Evolutionary conservation across 768 basidiomycete species (phyloP).

Genomic region (Suillus plorans): DNA sequence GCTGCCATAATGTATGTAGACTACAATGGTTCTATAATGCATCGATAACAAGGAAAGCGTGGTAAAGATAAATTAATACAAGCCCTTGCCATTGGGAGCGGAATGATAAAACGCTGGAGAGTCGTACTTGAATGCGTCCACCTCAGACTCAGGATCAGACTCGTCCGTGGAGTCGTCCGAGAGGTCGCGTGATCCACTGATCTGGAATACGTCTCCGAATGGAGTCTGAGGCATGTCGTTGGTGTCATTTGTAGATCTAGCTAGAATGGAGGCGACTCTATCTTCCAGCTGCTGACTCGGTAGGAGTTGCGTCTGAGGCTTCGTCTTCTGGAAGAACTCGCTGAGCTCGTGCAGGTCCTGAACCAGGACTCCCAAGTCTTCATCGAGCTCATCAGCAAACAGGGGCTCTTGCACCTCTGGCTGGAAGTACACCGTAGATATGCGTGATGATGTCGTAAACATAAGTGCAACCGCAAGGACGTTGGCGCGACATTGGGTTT

Average conservation of each 20-base stretch:
- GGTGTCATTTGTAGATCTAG: conserved; percentile 63
- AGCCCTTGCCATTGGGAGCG: conserved; percentile 43
- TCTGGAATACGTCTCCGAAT: conserved; percentile 72
- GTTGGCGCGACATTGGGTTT: conserved; percentile 69
- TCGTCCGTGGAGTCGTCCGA: conserved; percentile 51
- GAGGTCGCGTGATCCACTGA: conserved; percentile 37
- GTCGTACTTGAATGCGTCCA: conserved; percentile 66
- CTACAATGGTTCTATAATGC: not conserved
- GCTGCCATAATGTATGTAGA: not conserved
- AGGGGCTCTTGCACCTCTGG: conserved; percentile 44
- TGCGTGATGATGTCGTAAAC: conserved; percentile 66
- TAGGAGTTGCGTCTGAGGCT: conserved; percentile 33
- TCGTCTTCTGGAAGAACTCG: conserved; percentile 62
- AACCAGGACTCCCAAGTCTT: conserved; percentile 76
- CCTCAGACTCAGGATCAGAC: conserved; percentile 34
- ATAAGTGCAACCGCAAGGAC: conserved; percentile 86
- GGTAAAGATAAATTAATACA: conserved; percentile 13
- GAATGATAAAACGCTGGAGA: conserved; percentile 45
- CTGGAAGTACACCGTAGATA: conserved; percentile 73
- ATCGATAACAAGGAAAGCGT: conserved; percentile 2
- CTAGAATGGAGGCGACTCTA: conserved; percentile 78
- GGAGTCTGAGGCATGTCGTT: conserved; percentile 73
- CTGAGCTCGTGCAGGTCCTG: conserved; percentile 76
- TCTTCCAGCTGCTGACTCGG: conserved; percentile 70
- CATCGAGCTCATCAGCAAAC: conserved; percentile 41